A percentile compares a stretch with the other conserved stretches of the same genome.
Conservation (phyloP, 768 basidiomycete genomes). For the Macrolepiota fuliginosa region DNA sequence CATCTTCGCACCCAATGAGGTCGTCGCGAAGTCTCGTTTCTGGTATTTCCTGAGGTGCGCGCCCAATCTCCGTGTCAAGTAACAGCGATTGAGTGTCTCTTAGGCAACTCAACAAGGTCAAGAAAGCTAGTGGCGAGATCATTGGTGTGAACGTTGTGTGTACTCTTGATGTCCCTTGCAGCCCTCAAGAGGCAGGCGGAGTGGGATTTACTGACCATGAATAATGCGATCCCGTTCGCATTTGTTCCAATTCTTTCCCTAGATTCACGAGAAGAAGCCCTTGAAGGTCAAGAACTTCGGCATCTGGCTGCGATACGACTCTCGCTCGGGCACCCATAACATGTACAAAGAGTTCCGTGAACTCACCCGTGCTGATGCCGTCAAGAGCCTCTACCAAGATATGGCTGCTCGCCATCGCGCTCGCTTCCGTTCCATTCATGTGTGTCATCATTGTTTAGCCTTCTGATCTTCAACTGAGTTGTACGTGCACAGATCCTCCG, state of each 20-base stretch:
- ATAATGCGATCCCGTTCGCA: conserved; percentile 27
- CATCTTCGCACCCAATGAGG: conserved; percentile 98
- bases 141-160: conserved; percentile 96
- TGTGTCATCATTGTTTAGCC: conserved; percentile 33
- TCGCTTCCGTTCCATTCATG: conserved; percentile 98
- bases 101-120: conserved; percentile 97
- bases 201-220: conserved; percentile 54
- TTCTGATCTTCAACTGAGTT: not conserved
- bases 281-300: conserved; percentile 99
- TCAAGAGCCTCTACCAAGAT: conserved; percentile 97
- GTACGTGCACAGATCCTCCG: conserved; percentile 75
- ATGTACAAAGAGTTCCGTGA: conserved; percentile 99
- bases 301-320: conserved; percentile 99
- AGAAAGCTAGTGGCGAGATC: conserved; percentile 99
- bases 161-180: conserved; percentile 67
- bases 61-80: not conserved
- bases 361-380: conserved; percentile 90
- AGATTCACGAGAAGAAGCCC: conserved; percentile 98
- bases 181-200: conserved; percentile 87
- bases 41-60: conserved; percentile 96
- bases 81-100: not conserved
- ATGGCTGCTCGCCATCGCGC: conserved; percentile 99
- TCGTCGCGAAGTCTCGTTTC: conserved; percentile 98
- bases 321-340: conserved; percentile 99
- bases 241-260: conserved; percentile 29